Conservation (phyloP, 306 rosid genomes). For the Quercus glauca region DNA sequence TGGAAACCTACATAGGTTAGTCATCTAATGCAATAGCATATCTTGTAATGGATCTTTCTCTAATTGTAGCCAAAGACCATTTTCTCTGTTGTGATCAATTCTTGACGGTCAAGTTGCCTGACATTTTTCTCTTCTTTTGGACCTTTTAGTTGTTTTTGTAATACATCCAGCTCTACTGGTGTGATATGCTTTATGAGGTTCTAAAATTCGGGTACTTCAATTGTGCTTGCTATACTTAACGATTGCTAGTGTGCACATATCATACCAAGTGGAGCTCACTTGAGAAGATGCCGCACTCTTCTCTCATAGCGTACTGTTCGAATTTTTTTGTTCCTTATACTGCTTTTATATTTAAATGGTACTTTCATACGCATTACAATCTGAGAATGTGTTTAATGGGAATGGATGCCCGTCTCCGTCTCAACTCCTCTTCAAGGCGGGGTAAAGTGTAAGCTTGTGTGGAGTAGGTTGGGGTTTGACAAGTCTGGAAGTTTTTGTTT, state of each 20-base stretch:
- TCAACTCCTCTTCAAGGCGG: too few relatives aligned
- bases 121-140: background rate
- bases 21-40: constrained; percentile 7
- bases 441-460: too few relatives aligned
- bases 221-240: background rate
- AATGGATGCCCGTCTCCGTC: too few relatives aligned
- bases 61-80: background rate
- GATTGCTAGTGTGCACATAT: background rate
- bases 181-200: background rate
- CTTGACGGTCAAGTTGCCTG: background rate
- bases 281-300: background rate
- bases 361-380: too few relatives aligned
- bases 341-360: background rate
- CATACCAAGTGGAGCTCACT: background rate
- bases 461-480: too few relatives aligned
- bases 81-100: background rate
- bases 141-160: too few relatives aligned
- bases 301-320: background rate
- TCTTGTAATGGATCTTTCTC: constrained; percentile 5
- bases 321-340: background rate
- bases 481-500: too few relatives aligned
- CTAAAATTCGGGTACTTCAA: background rate
- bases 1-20: constrained; percentile 27
- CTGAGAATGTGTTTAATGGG: too few relatives aligned
- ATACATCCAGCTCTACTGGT: too few relatives aligned